These are phyloP conservation scores for Tilletia walkeri DNA, from an alignment of 1,284 basidiomycete genomes.

Conservation along the genomic window DNA sequence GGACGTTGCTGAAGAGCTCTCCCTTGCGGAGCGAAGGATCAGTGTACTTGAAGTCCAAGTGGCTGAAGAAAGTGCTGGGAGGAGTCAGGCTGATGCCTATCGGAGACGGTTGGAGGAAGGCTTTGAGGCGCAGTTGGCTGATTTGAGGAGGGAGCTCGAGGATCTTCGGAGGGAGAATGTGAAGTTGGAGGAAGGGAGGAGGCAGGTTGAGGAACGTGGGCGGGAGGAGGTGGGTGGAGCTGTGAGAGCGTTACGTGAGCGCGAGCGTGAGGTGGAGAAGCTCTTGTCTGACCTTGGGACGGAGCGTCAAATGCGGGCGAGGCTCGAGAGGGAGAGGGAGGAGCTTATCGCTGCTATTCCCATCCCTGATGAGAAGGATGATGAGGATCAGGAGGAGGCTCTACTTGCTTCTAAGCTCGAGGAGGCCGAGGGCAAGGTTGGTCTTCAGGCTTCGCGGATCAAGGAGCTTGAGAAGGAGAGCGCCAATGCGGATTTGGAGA, in stretches of 20 bases:
- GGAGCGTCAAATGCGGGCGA: neutral
- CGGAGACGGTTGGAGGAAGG: conserved; percentile 8
- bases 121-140: neutral
- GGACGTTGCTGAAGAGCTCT: neutral
- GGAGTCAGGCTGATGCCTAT: conserved; percentile 8
- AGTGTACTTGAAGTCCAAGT: conserved; percentile 1
- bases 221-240: neutral
- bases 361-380: neutral
- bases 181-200: neutral
- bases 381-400: neutral
- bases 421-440: neutral
- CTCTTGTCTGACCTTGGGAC: neutral
- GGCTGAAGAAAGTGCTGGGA: conserved; percentile 1
- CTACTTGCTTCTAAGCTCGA: neutral
- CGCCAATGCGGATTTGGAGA: conserved; percentile 10
- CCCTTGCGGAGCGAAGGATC: neutral
- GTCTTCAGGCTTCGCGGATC: conserved; percentile 1
- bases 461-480: conserved; percentile 15
- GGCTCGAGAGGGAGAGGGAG: neutral
- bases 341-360: neutral
- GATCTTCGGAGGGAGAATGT: neutral
- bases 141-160: neutral
- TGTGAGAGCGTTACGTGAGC: neutral
- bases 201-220: neutral
- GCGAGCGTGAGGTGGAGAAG: neutral